phyloP scores from a whole-genome alignment of 768 basidiomycete species.

The Mycena belliarum region DNA sequence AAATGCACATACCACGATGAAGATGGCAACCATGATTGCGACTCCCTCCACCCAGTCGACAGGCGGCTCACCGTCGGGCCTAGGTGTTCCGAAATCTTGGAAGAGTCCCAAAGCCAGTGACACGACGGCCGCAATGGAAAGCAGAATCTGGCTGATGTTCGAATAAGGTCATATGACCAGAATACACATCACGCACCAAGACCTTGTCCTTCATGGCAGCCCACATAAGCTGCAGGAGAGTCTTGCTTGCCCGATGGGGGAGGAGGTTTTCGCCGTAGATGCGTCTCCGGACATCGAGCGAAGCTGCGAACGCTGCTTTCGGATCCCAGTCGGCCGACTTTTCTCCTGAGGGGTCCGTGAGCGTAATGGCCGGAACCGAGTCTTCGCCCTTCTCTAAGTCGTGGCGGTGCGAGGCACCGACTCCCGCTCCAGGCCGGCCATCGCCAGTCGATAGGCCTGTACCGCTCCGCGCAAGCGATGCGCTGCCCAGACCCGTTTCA shows the following conservation, averaged over 20 bases:
- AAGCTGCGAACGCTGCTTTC: conserved; percentile 38
- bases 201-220: conserved; percentile 89
- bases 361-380: conserved; percentile 36
- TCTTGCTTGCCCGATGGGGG: conserved; percentile 68
- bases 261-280: conserved; percentile 79
- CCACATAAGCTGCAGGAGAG: conserved; percentile 79
- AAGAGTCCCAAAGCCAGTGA: conserved; percentile 94
- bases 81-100: conserved; percentile 82
- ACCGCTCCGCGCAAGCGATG: conserved; percentile 11
- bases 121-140: conserved; percentile 89
- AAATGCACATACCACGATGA: conserved; percentile 61
- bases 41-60: conserved; percentile 99
- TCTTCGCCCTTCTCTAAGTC: conserved; percentile 26
- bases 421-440: conserved; percentile 23
- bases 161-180: not conserved
- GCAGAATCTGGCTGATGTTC: conserved; percentile 59
- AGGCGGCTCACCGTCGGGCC: conserved; percentile 59
- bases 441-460: conserved; percentile 19
- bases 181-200: conserved; percentile 52
- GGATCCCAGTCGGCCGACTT: conserved; percentile 21
- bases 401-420: conserved; percentile 26
- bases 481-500: conserved; percentile 42
- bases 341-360: conserved; percentile 41
- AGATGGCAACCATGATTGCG: conserved; percentile 73
- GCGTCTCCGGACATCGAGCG: conserved; percentile 58